Evolutionary conservation across 2,329 filamentous ascomycete genomes (phyloP), one percentile per base, ranked within the genome.

Genomic region (Diaporthe batatas): DNA sequence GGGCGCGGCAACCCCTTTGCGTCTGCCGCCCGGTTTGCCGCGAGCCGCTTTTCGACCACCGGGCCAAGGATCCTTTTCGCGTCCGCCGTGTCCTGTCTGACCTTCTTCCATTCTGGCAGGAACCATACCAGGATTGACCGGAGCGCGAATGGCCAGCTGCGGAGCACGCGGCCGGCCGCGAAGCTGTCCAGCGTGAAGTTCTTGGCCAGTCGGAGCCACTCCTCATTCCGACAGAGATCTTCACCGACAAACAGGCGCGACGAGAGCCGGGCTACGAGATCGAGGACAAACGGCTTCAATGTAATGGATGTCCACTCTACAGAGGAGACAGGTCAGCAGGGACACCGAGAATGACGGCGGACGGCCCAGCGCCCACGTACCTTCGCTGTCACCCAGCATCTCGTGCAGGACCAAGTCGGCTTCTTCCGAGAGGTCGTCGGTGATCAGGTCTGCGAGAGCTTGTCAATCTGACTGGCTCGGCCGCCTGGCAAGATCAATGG

Each of bases 191-290:
- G 72, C 11, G 84, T 83, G 75, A 85, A 86, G 34, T 80, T 78
- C 78, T 84, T 79, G 55, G 83, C 77, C 68, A 86, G 82, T 0
- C 83, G 77, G 23, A 88, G 81, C 86, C 86, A 89, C 47, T 82
- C 78, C 39, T 83, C 77, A 75, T 88, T 82, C 7, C 84, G 84
- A 77, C 84, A 86, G 16, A 87, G 76, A 5, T 81, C 78, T 5
- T 78, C 75, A 4, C 87, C 86, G 2, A 88, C 77, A 73, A 88
- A 88, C 3, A 88, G 82, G 6, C 85, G 81, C 1, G 87, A 85
- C 0, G 87, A 87, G 14, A 89, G 75, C 11, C 86, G 84, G 21
- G 86, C 84, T 12, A 90, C 82, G 11, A 87, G 75, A 21, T 82
- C 78, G 2, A 86, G 82, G 25, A 86, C 18, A 42, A 49, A 34